Base-by-base conservation (phyloP, 768 basidiomycete genomes). In the Kwoniella dejecticola region DNA sequence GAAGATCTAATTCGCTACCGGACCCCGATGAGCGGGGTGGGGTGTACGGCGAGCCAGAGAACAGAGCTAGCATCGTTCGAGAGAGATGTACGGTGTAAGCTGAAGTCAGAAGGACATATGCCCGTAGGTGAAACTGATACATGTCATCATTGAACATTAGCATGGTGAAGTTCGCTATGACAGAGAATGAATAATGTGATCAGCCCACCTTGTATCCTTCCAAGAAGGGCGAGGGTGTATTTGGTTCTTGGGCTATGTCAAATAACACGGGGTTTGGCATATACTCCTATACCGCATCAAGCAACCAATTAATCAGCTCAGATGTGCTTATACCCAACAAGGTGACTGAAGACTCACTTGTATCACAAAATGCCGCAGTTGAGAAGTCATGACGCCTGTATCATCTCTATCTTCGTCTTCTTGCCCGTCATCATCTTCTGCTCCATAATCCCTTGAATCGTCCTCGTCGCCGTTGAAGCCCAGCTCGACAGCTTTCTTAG, bases 351-450 rank as follows among this genome's bases (percentile, higher is more conserved):
- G 29, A 66, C 74, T 64, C 63, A 91, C 95, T 86, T 98, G 96
- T 36, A 97, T 86, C 17, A 99, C 91, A 78, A 97, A 99, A 78
- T 97, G 91, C 24, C 95, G 85, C 44, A 99, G 82, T 68, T 96
- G 95, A 10, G 90, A 91, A 12, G 87, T 88, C 55, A 86, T 82
- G 3, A 97, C 85, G 6, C 86, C 82, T 0, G 79, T 81, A 2
- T 70, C 78, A 3, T 68, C 64, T 2, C 74, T 74, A 1, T 74
- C 72, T 5, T 76, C 72, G 4, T 73, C 72, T 23, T 68, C 81
- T 1, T 83, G 83, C 24, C 69, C 74, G 26, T 78, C 72, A 29
- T 69, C 69, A 7, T 58, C 52, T 30, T 64, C 68, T 17, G 60
- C 71, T 0, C 24, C 53, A 4, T 31, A 31, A 21, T 41, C 21